Base-by-base conservation (phyloP, 2,329 filamentous ascomycete species). In the Aspergillus viridinutans region DNA sequence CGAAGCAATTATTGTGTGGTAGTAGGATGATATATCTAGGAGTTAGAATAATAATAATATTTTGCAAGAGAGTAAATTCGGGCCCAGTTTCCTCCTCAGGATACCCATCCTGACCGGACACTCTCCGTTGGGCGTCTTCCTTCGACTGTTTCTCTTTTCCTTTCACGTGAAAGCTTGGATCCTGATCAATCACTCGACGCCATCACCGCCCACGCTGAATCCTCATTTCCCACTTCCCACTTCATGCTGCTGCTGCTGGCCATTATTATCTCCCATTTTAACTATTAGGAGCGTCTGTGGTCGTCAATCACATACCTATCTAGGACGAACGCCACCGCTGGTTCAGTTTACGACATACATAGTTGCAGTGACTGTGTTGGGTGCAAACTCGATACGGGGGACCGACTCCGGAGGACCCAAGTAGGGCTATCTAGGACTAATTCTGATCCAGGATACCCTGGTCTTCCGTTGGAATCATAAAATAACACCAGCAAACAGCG, bases 161-260 rank as follows among this genome's bases (percentile, higher is more conserved):
- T 35, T 56, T 49, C 55, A 57, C 55, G 55, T 57, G 55, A 50
- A 57, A 54, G 50, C 38, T 17, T 17, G 2, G 32, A 17, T 17
- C 7, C 32, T 38, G 32, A 38, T 17, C 32, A 38, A 17, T 38
- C 32, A 38, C 32, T 38, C 32, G 32, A 17, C 32, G 32, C 32
- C 14, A 38, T 38, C 14, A 17, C 42, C 23, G 21, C 12, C 45
- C 49, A 47, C 29, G 40, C 32, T 42, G 40, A 26, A 26, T 38
- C 32, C 35, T 38, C 29, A 26, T 35, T 29, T 47, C 52, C 52
- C 53, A n/a, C 43, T 29, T 47, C 52, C 52, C 53, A n/a, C 43
- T 32, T 32, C 48, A 29, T 17, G 32, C 32, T 38, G n/a, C n/a
- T 17, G 32, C n/a, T 38, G 14, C 6, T 38, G 7, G 14, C 14